Conservation (phyloP, 2,329 filamentous ascomycete species). For the Cyanodermella asteris region DNA sequence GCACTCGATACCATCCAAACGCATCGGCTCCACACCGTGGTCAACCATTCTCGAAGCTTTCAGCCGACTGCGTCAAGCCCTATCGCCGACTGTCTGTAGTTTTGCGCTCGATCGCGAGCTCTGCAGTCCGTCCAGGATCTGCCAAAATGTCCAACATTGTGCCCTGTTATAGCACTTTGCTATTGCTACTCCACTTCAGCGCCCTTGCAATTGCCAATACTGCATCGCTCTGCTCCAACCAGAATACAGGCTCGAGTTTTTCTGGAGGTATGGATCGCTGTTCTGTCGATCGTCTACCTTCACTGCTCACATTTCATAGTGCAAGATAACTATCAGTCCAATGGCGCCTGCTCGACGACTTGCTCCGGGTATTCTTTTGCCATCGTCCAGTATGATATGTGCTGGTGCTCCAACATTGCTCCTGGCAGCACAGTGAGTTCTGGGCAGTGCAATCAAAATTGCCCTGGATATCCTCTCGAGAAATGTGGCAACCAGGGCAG, state of each 20-base stretch:
- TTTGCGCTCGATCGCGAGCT: background rate
- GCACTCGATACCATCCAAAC: background rate
- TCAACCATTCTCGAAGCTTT: background rate
- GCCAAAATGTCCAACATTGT: background rate
- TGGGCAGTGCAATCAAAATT: conserved; percentile 17
- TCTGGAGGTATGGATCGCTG: conserved; percentile 14
- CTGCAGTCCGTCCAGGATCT: background rate
- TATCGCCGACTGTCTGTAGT: background rate
- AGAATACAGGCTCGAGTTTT: conserved; percentile 21
- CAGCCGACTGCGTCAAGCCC: background rate
- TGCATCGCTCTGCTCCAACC: conserved; percentile 17
- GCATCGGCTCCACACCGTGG: background rate
- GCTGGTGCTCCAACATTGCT: conserved; percentile 27
- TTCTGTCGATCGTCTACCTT: background rate
- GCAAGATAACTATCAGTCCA: conserved; percentile 20
- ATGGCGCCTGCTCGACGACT: conserved; percentile 19
- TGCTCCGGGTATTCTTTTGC: conserved; percentile 24
- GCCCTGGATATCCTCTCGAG: conserved; percentile 25
- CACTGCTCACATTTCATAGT: conserved; percentile 13
- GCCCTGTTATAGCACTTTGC: background rate
- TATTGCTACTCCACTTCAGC: conserved; percentile 3
- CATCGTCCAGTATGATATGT: conserved; percentile 22
- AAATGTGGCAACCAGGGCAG: conserved; percentile 20
- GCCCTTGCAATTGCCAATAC: conserved; percentile 2
- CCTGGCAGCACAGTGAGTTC: conserved; percentile 17